phyloP scores from a whole-genome alignment of 2,329 filamentous ascomycete species.

The Pseudogymnoascus sp. region DNA sequence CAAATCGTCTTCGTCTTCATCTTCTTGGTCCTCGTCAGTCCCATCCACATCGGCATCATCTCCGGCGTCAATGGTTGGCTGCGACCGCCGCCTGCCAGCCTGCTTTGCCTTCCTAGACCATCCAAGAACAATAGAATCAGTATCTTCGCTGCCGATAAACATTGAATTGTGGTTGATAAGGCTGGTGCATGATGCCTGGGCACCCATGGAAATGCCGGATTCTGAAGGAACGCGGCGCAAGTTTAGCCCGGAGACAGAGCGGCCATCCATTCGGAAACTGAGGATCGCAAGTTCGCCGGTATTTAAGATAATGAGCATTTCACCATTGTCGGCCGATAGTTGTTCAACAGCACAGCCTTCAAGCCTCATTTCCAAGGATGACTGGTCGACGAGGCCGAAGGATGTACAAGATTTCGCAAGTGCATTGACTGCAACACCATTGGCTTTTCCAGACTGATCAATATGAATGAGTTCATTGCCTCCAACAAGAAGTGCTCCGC shows the following conservation, averaged over 20 bases:
- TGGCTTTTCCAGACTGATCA: conserved; percentile 90
- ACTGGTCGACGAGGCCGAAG: conserved; percentile 82
- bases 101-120: conserved; percentile 64
- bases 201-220: conserved; percentile 56
- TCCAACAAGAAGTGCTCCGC: conserved; percentile 80
- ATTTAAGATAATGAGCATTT: conserved; percentile 74
- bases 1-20: conserved; percentile 48
- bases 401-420: conserved; percentile 77
- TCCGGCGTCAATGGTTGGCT: conserved; percentile 42
- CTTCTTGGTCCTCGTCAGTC: conserved; percentile 48
- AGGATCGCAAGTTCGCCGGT: conserved; percentile 69
- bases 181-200: conserved; percentile 61
- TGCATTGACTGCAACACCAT: conserved; percentile 85
- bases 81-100: conserved; percentile 55
- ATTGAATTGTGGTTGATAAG: conserved; percentile 60
- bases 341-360: conserved; percentile 75
- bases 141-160: conserved; percentile 79
- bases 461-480: conserved; percentile 89
- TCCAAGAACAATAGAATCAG: conserved; percentile 73
- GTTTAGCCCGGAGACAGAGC: conserved; percentile 82
- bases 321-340: conserved; percentile 68
- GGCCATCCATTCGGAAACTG: conserved; percentile 79
- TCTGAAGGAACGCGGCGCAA: conserved; percentile 59
- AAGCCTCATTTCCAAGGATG: conserved; percentile 68
- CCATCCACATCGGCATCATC: conserved; percentile 47